Conservation (phyloP, 192 early-diverging fungal species). For the Mortierella claussenii region DNA sequence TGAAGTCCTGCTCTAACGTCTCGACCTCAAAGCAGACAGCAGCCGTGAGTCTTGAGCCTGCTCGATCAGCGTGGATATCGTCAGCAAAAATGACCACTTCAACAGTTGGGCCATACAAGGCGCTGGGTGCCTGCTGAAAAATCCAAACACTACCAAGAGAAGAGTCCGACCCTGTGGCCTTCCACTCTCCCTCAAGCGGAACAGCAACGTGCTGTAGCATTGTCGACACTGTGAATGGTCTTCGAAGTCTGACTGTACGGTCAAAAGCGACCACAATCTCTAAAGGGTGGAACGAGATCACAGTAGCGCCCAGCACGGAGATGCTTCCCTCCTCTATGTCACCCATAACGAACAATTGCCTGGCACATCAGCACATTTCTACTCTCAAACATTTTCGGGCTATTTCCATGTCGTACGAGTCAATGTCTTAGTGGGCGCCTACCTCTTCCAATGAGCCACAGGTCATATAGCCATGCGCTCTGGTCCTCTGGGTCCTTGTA, state of each 20-base stretch:
- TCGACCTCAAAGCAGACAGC: slow-evolving; percentile 44
- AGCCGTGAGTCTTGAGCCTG: slow-evolving; percentile 19
- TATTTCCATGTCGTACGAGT: no score
- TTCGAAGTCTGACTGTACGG: slow-evolving; percentile 38
- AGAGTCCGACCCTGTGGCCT: slow-evolving; percentile 37
- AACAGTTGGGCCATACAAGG: slow-evolving; percentile 34
- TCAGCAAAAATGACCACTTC: slow-evolving; percentile 33
- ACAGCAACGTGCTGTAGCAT: slow-evolving; percentile 23
- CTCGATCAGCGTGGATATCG: slow-evolving; percentile 29
- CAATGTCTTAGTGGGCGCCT: no score
- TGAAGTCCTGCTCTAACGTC: slow-evolving; percentile 28
- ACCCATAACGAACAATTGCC: no score
- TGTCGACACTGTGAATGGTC: slow-evolving; percentile 29
- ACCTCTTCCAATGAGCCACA: slow-evolving; percentile 87
- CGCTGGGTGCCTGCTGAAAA: slow-evolving; percentile 31
- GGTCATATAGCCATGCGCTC: slow-evolving; percentile 96
- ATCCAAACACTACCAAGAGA: slow-evolving; percentile 36
- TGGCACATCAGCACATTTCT: no score
- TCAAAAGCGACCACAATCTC: slow-evolving; percentile 55
- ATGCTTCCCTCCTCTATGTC: slow-evolving; percentile 45
- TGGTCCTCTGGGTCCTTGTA: slow-evolving; percentile 98
- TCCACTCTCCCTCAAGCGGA: slow-evolving; percentile 43
- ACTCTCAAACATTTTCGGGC: no score
- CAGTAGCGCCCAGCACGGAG: slow-evolving; percentile 42
- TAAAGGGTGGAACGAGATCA: slow-evolving; percentile 37